Conservation (phyloP, 2,329 filamentous ascomycete genomes). For the Clarireedia monteithiana region DNA sequence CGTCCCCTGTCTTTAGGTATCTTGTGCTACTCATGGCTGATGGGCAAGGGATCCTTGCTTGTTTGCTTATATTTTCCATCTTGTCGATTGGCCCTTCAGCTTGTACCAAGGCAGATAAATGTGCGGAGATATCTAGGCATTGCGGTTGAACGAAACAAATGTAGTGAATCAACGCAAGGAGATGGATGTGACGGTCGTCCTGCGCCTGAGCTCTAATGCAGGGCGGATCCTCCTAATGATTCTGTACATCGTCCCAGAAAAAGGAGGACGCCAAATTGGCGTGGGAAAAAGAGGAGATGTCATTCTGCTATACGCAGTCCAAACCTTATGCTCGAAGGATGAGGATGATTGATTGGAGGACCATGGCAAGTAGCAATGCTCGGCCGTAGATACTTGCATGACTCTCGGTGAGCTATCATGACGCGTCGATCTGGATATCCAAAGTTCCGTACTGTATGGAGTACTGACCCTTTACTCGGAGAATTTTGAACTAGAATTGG, state of each 20-base stretch:
- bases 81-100: no score
- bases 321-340: background rate
- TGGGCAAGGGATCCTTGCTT: background rate
- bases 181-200: background rate
- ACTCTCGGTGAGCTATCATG: constrained; percentile 8
- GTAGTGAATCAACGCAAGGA: background rate
- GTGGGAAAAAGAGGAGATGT: constrained; percentile 3
- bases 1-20: background rate
- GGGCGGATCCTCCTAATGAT: background rate
- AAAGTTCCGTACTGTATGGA: background rate
- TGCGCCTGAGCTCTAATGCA: background rate
- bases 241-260: background rate
- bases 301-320: constrained; percentile 3
- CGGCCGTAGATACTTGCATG: background rate
- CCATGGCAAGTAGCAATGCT: no score
- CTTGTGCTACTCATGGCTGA: background rate
- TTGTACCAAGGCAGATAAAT: no score
- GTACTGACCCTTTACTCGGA: background rate
- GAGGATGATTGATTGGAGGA: background rate
- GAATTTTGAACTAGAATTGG: constrained; percentile 8
- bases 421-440: constrained; percentile 2
- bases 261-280: background rate
- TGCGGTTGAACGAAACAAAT: no score
- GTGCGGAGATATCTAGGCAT: no score
- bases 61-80: background rate